Conservation (phyloP, 2,329 filamentous ascomycete species). For the Clarireedia sp. region DNA sequence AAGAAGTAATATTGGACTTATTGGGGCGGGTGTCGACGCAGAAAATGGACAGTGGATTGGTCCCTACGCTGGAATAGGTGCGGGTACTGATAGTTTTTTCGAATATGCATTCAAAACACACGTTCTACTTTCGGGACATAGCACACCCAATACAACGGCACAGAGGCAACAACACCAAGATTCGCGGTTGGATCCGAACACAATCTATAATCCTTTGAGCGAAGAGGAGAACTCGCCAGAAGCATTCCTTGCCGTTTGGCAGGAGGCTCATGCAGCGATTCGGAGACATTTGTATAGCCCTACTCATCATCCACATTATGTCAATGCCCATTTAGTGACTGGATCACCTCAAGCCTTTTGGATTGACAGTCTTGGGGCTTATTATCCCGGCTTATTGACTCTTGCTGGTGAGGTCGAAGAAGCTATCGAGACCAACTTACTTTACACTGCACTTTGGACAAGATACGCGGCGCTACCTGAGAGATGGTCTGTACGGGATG, state of each 20-base stretch:
- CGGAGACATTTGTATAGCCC: conserved; percentile 84
- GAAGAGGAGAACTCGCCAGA: conserved; percentile 64
- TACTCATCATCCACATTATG: conserved; percentile 83
- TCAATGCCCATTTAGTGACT: conserved; percentile 81
- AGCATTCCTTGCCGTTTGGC: conserved; percentile 75
- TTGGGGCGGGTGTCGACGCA: conserved; percentile 87
- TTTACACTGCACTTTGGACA: conserved; percentile 91
- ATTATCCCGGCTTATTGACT: conserved; percentile 82
- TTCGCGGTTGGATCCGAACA: conserved; percentile 55
- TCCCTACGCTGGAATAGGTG: conserved; percentile 86
- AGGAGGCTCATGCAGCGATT: conserved; percentile 77
- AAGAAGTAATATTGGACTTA: conserved; percentile 75
- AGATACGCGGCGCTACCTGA: conserved; percentile 91
- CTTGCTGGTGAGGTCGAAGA: conserved; percentile 86
- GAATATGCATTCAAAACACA: conserved; percentile 96
- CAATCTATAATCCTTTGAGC: conserved; percentile 49
- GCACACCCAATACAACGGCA: conserved; percentile 42
- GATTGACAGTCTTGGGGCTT: conserved; percentile 94
- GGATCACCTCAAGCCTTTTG: conserved; percentile 85
- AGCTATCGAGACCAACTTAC: conserved; percentile 79
- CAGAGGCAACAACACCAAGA: conserved; percentile 15
- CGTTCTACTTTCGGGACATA: conserved; percentile 75
- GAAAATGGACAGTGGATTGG: conserved; percentile 86
- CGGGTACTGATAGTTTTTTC: conserved; percentile 96
- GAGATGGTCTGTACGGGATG: conserved; percentile 81